Conservation (phyloP, 345 rosid genomes). For the Acer negundo region DNA sequence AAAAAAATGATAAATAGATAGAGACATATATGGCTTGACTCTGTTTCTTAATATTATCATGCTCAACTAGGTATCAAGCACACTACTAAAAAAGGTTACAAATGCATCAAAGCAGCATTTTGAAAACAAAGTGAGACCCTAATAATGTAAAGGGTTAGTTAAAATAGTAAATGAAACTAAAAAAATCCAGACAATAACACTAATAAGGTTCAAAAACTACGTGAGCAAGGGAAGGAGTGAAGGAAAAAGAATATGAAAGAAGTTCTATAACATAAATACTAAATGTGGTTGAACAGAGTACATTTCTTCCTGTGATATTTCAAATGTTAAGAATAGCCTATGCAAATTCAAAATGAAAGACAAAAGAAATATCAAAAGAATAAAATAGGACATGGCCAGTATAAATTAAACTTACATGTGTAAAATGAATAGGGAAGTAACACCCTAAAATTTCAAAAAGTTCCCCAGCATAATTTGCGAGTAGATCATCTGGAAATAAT, state of each 20-base stretch:
- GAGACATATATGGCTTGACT: not conserved
- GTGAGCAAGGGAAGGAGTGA: conserved; percentile 1
- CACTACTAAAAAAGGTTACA: not conserved
- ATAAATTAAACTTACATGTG: conserved; percentile 68
- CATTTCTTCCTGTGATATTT: conserved; percentile 4
- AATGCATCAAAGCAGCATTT: not conserved
- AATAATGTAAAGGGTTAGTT: not conserved
- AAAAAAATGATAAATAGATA: not conserved
- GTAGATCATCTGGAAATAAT: conserved; percentile 70
- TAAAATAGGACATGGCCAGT: not conserved
- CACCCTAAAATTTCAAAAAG: conserved; percentile 66
- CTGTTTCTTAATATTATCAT: not conserved
- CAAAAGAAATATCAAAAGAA: conserved; percentile 3
- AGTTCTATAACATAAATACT: not conserved
- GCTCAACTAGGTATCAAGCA: not conserved
- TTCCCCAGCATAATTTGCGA: conserved; percentile 54
- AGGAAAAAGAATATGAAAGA: not conserved
- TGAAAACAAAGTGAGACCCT: not conserved
- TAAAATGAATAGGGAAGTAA: conserved; percentile 91
- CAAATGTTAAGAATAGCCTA: not conserved
- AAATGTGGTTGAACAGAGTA: not conserved
- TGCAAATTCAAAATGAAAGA: not conserved
- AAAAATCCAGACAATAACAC: not conserved
- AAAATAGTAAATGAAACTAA: not conserved
- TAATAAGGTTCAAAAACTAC: not conserved